These are phyloP conservation scores for Lachancea dasiensis DNA, from an alignment of 805 yeast genomes.

Conservation along the genomic window DNA sequence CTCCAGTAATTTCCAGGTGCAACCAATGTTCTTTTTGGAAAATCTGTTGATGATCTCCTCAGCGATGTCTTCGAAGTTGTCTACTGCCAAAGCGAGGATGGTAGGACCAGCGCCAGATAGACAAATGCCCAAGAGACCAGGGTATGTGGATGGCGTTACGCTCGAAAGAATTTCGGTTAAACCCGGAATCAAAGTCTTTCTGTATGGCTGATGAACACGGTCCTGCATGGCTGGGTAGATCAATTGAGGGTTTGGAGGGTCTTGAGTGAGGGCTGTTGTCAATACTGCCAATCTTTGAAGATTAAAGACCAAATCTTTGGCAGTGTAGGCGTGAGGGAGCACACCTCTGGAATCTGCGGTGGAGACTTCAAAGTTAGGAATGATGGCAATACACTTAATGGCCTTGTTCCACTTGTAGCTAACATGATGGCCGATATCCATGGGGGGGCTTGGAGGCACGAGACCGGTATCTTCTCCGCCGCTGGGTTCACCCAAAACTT, in stretches of 20 bases:
- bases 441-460: conserved; percentile 78
- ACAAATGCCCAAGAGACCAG: conserved; percentile 89
- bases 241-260: conserved; percentile 73
- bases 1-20: conserved; percentile 78
- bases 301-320: conserved; percentile 83
- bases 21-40: conserved; percentile 55
- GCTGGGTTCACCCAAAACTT: conserved; percentile 73
- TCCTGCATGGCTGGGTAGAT: conserved; percentile 97
- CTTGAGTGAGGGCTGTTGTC: conserved; percentile 84
- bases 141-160: conserved; percentile 75
- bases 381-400: conserved; percentile 82
- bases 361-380: conserved; percentile 91
- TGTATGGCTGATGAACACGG: conserved; percentile 93
- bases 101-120: conserved; percentile 98
- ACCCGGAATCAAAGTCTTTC: conserved; percentile 89
- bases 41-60: conserved; percentile 65
- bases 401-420: conserved; percentile 76
- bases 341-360: conserved; percentile 91
- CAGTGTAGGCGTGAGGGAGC: conserved; percentile 70
- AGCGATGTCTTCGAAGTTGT: conserved; percentile 80
- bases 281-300: conserved; percentile 88
- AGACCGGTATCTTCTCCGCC: conserved; percentile 65
- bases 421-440: conserved; percentile 81
- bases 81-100: conserved; percentile 86
- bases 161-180: conserved; percentile 70